Evolutionary conservation across 1,284 basidiomycete species (phyloP).

Genomic region (Hemileia vastatrix): DNA sequence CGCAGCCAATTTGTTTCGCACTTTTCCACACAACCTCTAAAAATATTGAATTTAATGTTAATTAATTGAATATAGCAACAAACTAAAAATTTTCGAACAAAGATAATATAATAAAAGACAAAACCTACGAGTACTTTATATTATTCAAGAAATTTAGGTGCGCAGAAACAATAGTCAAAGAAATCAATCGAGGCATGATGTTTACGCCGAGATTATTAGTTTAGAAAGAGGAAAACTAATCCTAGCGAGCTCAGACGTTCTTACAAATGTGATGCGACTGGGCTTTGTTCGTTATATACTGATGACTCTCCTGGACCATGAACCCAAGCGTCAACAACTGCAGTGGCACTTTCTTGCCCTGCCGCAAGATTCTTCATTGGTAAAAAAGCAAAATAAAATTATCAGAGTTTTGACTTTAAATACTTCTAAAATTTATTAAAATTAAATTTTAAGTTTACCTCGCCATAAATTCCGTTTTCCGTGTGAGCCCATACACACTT

Average conservation of each 20-base stretch:
- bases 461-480: too few species aligned
- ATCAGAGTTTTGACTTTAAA: not conserved
- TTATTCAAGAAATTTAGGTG: not conserved
- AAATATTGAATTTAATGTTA: not conserved
- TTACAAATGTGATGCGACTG: not conserved
- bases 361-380: conserved; percentile 19
- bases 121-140: not conserved
- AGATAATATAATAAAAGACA: not conserved
- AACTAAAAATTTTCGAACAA: not conserved
- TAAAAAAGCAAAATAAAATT: not conserved
- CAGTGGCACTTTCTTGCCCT: conserved; percentile 8
- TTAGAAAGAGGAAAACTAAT: not conserved
- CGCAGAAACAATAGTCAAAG: not conserved
- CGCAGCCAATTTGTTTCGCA: conserved; percentile 10
- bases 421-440: not conserved
- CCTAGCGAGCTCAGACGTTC: not conserved
- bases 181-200: not conserved
- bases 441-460: too few species aligned
- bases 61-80: not conserved
- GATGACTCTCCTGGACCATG: conserved; percentile 15
- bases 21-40: conserved; percentile 23
- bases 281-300: not conserved
- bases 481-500: too few species aligned
- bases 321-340: conserved; percentile 13
- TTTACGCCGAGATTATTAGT: not conserved